Evolutionary conservation across 129 eudicot genomes (phyloP).

Genomic region (Logfia minima): DNA sequence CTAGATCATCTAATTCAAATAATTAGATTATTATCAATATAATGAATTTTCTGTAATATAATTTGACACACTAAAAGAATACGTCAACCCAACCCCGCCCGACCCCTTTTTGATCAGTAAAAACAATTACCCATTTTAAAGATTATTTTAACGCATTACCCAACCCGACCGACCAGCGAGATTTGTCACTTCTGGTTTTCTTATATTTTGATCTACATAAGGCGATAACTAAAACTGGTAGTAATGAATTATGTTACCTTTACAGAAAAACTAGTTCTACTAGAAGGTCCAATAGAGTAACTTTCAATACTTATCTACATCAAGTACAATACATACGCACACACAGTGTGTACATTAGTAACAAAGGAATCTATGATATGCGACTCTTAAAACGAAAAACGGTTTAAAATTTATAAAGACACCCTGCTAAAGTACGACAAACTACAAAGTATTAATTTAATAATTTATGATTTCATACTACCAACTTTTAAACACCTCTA

Average conservation of each 20-base stretch:
- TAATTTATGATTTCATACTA: neutral
- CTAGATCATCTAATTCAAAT: neutral
- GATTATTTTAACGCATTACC: neutral
- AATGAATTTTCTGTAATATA: neutral
- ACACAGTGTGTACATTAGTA: neutral
- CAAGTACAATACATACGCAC: constrained; percentile 1
- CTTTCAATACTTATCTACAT: neutral
- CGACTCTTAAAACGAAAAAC: neutral
- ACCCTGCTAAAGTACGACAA: neutral
- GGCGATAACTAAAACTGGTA: neutral
- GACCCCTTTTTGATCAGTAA: neutral
- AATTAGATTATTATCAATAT: neutral
- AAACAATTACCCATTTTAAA: neutral
- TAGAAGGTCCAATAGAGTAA: neutral
- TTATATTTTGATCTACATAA: neutral
- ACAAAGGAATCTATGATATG: neutral
- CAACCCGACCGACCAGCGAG: neutral
- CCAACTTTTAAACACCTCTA: neutral
- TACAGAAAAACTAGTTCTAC: neutral
- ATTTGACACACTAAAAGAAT: neutral
- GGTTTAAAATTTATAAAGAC: neutral
- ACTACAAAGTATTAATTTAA: neutral
- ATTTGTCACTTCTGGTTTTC: neutral
- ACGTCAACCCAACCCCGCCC: neutral
- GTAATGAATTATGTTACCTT: constrained; percentile 17